Percentiles rank a stretch among this genome's conserved stretches.
These are phyloP conservation scores for Setaria italica DNA, from an alignment of 202 grass and related monocot genomes.

Conservation along the genomic window DNA sequence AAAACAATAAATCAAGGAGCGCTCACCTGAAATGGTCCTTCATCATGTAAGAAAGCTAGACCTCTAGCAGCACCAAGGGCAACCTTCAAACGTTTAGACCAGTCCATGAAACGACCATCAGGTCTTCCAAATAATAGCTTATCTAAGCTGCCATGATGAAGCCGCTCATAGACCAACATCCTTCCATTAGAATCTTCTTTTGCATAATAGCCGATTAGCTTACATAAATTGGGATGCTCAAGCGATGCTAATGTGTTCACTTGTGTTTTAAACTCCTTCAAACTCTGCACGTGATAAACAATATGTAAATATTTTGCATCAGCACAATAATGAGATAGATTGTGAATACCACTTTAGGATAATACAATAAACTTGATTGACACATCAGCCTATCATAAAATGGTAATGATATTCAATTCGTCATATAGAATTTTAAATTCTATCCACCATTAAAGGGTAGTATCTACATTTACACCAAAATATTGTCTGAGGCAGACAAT, in stretches of 20 bases:
- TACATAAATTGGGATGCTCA: slow-evolving; percentile 88
- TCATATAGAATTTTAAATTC: background rate
- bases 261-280: slow-evolving; percentile 87
- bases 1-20: slow-evolving; percentile 17
- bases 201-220: slow-evolving; percentile 77
- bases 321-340: slow-evolving; percentile 14
- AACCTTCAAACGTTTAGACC: slow-evolving; percentile 86
- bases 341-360: slow-evolving; percentile 25
- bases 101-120: slow-evolving; percentile 91
- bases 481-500: background rate
- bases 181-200: slow-evolving; percentile 77
- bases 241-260: slow-evolving; percentile 71
- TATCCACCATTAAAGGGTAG: slow-evolving; percentile 5
- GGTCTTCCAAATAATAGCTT: slow-evolving; percentile 73
- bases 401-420: background rate
- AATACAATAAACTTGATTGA: slow-evolving; percentile 11
- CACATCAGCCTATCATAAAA: background rate
- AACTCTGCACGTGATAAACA: slow-evolving; percentile 60
- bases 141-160: slow-evolving; percentile 88
- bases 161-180: slow-evolving; percentile 93
- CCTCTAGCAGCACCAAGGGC: slow-evolving; percentile 81
- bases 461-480: background rate
- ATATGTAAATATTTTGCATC: slow-evolving; percentile 20
- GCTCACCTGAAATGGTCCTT: slow-evolving; percentile 97
- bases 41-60: slow-evolving; percentile 93